A percentile compares a stretch with the other conserved stretches of the same genome.
phyloP scores from a whole-genome alignment of 306 rosid genomes.

The Acacia confusa region DNA sequence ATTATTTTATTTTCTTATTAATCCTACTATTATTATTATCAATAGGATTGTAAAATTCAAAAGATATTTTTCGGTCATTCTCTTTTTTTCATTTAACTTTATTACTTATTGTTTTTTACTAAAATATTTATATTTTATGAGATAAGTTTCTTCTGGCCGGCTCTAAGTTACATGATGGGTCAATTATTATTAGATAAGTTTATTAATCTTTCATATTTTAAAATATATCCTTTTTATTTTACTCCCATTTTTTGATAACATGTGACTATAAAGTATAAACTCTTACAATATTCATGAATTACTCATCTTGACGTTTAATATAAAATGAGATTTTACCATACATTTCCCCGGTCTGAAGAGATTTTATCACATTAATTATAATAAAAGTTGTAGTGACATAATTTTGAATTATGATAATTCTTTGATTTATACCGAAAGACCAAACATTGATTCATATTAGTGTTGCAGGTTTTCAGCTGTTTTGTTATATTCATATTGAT shows the following conservation, averaged over 20 bases:
- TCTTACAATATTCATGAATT: background rate
- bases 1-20: too few species aligned
- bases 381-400: background rate
- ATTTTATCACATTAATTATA: background rate
- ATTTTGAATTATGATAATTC: too few species aligned
- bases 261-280: background rate
- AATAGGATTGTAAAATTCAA: too few species aligned
- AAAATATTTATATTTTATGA: background rate
- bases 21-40: too few species aligned
- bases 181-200: background rate
- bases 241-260: background rate
- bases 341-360: background rate
- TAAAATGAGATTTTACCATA: background rate
- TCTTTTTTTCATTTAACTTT: background rate
- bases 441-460: too few species aligned
- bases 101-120: background rate
- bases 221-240: background rate
- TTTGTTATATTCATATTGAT: too few species aligned
- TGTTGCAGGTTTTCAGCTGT: too few species aligned
- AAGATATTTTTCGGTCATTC: too few species aligned
- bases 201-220: background rate
- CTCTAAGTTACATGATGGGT: background rate
- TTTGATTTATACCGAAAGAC: too few species aligned
- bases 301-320: background rate
- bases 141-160: too few species aligned